These are phyloP conservation scores for Eucalyptus brandiana DNA, from an alignment of 345 rosid genomes.

Conservation along the genomic window DNA sequence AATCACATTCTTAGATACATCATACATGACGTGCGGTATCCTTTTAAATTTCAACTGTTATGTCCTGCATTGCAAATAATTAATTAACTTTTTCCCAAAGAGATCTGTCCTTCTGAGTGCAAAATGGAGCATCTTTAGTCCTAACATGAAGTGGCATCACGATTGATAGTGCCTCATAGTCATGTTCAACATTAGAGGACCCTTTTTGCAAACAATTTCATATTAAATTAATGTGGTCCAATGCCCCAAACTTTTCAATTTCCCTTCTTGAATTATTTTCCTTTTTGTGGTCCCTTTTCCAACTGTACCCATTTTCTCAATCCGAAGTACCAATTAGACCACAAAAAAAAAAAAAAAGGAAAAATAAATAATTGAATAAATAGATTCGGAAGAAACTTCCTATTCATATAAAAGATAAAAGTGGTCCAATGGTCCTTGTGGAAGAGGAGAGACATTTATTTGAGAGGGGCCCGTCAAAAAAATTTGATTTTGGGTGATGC, in stretches of 20 bases:
- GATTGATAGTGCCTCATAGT: background rate
- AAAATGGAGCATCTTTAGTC: background rate
- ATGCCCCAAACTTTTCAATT: background rate
- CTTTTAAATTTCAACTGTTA: background rate
- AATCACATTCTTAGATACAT: background rate
- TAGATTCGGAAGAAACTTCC: background rate
- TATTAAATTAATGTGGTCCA: background rate
- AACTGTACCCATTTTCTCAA: background rate
- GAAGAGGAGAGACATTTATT: background rate
- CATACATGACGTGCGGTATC: background rate
- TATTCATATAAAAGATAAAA: background rate
- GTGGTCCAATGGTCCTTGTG: background rate
- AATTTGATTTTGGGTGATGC: background rate
- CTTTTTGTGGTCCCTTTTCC: background rate
- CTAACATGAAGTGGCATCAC: background rate
- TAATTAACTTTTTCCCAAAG: background rate
- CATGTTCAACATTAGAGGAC: background rate
- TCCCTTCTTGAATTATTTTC: background rate
- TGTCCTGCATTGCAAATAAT: background rate
- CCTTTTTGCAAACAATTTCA: background rate
- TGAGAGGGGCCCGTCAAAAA: background rate
- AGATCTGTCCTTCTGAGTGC: background rate
- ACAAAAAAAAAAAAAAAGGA: background rate
- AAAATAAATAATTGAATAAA: background rate
- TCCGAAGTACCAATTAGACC: background rate